Evolutionary conservation across 768 basidiomycete species (phyloP), one percentile per base, ranked within the genome.

Genomic region (Agaricus subrufescens): DNA sequence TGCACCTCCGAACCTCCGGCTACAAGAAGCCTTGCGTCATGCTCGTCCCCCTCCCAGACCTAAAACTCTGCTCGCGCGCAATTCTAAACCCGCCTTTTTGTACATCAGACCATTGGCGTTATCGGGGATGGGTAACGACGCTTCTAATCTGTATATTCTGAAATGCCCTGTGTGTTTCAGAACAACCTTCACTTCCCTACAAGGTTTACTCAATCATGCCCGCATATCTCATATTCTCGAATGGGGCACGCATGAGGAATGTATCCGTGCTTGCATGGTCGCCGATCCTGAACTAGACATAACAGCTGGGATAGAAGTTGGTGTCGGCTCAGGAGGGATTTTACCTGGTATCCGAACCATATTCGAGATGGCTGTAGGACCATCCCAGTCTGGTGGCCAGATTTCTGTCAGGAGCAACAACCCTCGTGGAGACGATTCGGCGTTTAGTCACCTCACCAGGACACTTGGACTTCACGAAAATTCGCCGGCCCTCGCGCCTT

Each of bases 221-320:
- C 76, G 81, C 11, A 72, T 80, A 31, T 68, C 72, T 5, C 81
- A 83, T 63, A 66, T 62, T 40, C 67, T 76, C 30, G 79, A 77
- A 57, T 83, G 79, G 78, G 79, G 76, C 10, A 78, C 76, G 8
- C 81, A 83, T 54, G 81, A 83, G 42, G 79, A 79, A 48, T 83
- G 80, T 56, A 76, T 82, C 5, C 70, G 73, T 44, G 76, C 77
- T 4, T 82, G 81, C 65, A 75, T 79, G 6, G 69, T 74, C 14
- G 60, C 68, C 4, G 75, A 77, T 50, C 66, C 73, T 43, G 65
- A 70, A 44, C 50, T 78, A n/a, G 71, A 79, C 48, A 56, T 75
- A 4, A 65, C 69, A 34, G 61, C 60, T 19, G 80, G 80, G 10
- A 67, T 69, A 23, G 77, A 80, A 60, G 78, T 81, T 38, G 74